Conservation (phyloP, 2,329 filamentous ascomycete genomes). For the Pestalotiopsis sp. region DNA sequence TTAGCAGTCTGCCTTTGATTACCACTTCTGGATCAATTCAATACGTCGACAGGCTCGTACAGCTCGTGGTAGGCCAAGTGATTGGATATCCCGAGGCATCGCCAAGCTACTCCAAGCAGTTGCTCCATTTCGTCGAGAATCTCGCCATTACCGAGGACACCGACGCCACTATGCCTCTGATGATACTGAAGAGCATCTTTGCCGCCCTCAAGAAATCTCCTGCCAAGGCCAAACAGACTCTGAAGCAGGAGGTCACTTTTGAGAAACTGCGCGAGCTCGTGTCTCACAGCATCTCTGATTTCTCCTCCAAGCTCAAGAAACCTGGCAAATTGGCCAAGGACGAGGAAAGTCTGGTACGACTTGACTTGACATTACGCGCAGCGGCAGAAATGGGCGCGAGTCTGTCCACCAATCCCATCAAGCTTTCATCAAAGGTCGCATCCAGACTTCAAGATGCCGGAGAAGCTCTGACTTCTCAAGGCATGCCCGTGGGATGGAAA, state of each 20-base stretch:
- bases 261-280: constrained; percentile 27
- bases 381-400: constrained; percentile 23
- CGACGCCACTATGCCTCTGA: constrained; percentile 20
- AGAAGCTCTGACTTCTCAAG: constrained; percentile 20
- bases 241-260: constrained; percentile 17
- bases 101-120: constrained; percentile 25
- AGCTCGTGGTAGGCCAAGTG: constrained; percentile 32
- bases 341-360: constrained; percentile 18
- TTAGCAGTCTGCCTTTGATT: constrained; percentile 27
- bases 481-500: constrained; percentile 29
- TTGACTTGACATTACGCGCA: constrained; percentile 26
- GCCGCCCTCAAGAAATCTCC: constrained; percentile 21
- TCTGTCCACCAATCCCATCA: constrained; percentile 19
- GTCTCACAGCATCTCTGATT: constrained; percentile 22
- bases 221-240: constrained; percentile 12
- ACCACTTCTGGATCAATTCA: constrained; percentile 18
- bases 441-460: constrained; percentile 25
- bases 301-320: constrained; percentile 22
- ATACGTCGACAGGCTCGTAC: constrained; percentile 28
- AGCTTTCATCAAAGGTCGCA: constrained; percentile 24
- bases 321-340: constrained; percentile 15
- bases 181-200: constrained; percentile 28
- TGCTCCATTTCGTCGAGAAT: constrained; percentile 25
- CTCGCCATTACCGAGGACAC: constrained; percentile 19
- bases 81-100: constrained; percentile 26